Evolutionary conservation across 2,329 filamentous ascomycete species (phyloP), one percentile per base, ranked within the genome.

Genomic region (Hirsutella minnesotensis): DNA sequence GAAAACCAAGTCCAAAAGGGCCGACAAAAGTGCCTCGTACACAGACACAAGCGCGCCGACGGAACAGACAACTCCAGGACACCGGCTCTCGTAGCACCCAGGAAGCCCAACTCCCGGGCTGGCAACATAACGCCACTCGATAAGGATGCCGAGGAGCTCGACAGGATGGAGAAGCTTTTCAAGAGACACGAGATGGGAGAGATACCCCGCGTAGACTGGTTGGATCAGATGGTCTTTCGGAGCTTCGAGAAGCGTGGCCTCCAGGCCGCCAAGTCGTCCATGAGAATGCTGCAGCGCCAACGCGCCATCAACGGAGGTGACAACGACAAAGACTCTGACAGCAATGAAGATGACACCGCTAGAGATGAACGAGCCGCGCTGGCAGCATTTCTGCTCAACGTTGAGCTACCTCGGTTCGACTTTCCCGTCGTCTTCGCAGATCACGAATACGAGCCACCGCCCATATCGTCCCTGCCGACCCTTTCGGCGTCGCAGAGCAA

Each of bases 141-240:
- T 44, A 82, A 82, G 51, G 79, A 94, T 46, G 67, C 67, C n/a
- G 80, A 86, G 42, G 92, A 98, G 62, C 73, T 95, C 47, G 88
- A 95, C 53, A 75, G 92, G 16, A 75, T 98, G 51, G 89, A 96
- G 56, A 82, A 79, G 42, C 63, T 96, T 19, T 84, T 98, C 58
- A 98, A 98, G 65, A 94, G 95, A 63, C 92, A 96, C 57, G 94
- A 98, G 58, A 94, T 95, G 83, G 89, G 88, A 16, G 92, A 98
- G 59, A 90, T 98, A 21, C 81, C 86, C 1, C 79, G 88, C 15
- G 84, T 95, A 39, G 86, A 94, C 54, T 98, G 92, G 94, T 75
- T 98, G 36, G 92, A 98, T 60, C 86, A 92, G 55, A 74, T 96
- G 53, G 89, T 95, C 3, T 98, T 94, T 59, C 81, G 90, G 34